Evolutionary conservation across 2,329 filamentous ascomycete genomes (phyloP), one percentile per base, ranked within the genome.

Genomic region (Fusarium acutatum): DNA sequence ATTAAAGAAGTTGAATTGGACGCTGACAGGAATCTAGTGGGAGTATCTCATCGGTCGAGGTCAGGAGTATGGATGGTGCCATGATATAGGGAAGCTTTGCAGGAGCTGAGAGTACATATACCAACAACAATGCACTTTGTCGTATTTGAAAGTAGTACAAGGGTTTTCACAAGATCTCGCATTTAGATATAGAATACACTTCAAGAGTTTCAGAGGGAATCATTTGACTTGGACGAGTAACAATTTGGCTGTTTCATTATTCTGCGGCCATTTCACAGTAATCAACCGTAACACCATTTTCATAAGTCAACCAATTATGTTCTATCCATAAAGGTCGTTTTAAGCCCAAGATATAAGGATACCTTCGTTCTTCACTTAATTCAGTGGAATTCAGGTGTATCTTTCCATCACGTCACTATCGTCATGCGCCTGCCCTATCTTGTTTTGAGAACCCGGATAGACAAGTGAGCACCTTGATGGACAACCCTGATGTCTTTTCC

Each of bases 371-470:
- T 18, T 28, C 1, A 26, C 26, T 12, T 17, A 11, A 22, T 20
- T 20, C 3, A 9, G 5, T 6, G 0, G 3, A 10, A 20, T 50
- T 5, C 1, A 2, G 8, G n/a, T 12, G 67, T 72, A 74, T 50
- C 17, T 22, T 12, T 18, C 6, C 56, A 74, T 65, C 67, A 37
- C 12, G 17, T 47, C 50, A 65, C 67, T 61, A 60, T 50, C 44
- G 24, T 56, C 38, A 46, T 44, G 56, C 37, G 37, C 52, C 59
- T 68, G 59, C 38, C 41, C 30, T 52, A 47, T 47, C 37, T 54
- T 52, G 57, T 38, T 44, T 57, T 67, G 74, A 77, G 76, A 77
- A 78, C 76, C 76, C 60, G 69, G 76, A 78, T 78, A 77, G 75
- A 57, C 64, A 72, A 22, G 3, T 32, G 65, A 44, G 73, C 46